These are phyloP conservation scores for Pseudogymnoascus sp. DNA, from an alignment of 2,329 filamentous ascomycete genomes.

Conservation along the genomic window DNA sequence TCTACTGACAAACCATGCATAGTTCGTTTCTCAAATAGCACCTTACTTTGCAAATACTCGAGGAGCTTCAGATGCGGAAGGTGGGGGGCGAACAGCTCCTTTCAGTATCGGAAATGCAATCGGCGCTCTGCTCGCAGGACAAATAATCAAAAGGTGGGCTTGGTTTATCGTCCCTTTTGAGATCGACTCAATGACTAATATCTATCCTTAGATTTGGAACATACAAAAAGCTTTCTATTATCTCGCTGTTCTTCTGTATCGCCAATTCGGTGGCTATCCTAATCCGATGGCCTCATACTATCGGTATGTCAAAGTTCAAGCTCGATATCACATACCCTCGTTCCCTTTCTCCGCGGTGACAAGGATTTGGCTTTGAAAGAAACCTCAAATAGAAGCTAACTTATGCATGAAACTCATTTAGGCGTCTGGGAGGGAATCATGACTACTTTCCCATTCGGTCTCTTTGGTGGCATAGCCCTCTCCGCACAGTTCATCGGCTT, in stretches of 20 bases:
- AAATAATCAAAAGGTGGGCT: constrained; percentile 13
- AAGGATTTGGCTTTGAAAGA: not conserved
- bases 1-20: constrained; percentile 7
- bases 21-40: constrained; percentile 20
- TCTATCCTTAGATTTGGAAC: constrained; percentile 15
- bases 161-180: not conserved
- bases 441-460: constrained; percentile 17
- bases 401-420: not conserved
- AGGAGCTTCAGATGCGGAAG: constrained; percentile 5
- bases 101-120: constrained; percentile 8
- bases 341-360: not conserved
- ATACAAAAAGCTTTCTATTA: constrained; percentile 18
- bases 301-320: constrained; percentile 12
- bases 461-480: constrained; percentile 18
- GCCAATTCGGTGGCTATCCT: constrained; percentile 15
- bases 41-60: constrained; percentile 12
- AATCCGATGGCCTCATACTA: constrained; percentile 16
- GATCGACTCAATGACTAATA: not conserved
- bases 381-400: not conserved
- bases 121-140: not conserved
- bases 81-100: not conserved
- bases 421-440: constrained; percentile 12
- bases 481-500: constrained; percentile 20
- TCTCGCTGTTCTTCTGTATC: constrained; percentile 17
- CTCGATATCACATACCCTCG: not conserved